Evolutionary conservation across 345 rosid species (phyloP).

Genomic region (Eucalyptus cloeziana): DNA sequence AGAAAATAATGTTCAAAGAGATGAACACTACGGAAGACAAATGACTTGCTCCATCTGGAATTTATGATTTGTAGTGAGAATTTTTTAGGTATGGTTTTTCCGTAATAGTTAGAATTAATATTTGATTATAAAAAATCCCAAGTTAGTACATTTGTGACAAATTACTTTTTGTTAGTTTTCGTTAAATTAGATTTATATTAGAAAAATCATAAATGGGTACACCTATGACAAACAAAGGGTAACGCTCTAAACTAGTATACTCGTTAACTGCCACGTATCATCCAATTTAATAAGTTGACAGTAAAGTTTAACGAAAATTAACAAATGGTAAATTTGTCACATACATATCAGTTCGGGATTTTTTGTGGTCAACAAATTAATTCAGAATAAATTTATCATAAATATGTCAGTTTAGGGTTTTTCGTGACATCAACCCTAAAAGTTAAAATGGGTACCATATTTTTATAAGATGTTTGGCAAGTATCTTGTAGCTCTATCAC

Average conservation of each 20-base stretch:
- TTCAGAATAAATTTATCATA: too few species aligned
- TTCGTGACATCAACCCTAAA: not conserved
- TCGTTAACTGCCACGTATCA: rapidly evolving
- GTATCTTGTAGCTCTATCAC: not conserved
- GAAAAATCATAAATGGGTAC: rapidly evolving
- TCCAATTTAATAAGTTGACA: too few species aligned
- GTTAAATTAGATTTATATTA: too few species aligned
- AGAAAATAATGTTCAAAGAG: not conserved
- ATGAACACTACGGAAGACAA: not conserved
- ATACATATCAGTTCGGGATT: rapidly evolving
- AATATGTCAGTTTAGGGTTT: too few species aligned
- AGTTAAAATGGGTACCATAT: not conserved
- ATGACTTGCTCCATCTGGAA: not conserved
- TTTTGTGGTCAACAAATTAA: too few species aligned
- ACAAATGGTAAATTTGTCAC: rapidly evolving
- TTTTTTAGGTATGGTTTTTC: not conserved
- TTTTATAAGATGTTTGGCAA: not conserved
- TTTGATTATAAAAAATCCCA: too few species aligned
- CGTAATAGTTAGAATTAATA: not conserved
- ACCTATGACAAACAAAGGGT: too few species aligned
- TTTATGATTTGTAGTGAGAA: too few species aligned
- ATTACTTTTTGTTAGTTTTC: rapidly evolving
- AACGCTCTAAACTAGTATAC: rapidly evolving
- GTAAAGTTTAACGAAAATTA: too few species aligned
- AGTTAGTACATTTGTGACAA: too few species aligned